These are phyloP conservation scores for Cymbopogon flexuosus DNA, from an alignment of 202 grass and related monocot genomes.

Conservation along the genomic window DNA sequence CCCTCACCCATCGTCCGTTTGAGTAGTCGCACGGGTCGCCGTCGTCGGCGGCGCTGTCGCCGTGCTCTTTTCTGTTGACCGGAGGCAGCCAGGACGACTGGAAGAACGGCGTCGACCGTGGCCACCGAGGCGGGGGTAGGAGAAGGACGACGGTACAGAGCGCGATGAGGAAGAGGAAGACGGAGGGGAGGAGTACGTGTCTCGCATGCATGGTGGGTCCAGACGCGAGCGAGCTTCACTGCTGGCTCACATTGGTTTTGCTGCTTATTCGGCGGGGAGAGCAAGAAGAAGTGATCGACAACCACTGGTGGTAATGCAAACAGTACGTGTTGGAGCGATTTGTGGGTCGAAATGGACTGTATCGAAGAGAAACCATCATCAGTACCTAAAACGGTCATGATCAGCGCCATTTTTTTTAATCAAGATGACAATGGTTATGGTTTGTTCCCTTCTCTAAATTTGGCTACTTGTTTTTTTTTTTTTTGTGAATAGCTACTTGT, in stretches of 20 bases:
- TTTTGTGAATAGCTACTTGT: too few relatives aligned
- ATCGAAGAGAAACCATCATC: not conserved
- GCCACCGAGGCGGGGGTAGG: not conserved
- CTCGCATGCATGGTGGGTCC: conserved; percentile 35
- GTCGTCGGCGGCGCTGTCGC: not conserved
- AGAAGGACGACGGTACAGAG: conserved; percentile 5
- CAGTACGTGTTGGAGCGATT: not conserved
- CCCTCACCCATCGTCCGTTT: conserved; percentile 53
- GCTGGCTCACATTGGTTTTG: not conserved
- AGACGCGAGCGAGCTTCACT: not conserved
- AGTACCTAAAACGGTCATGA: not conserved
- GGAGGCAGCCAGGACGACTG: not conserved
- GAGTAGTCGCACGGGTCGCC: conserved; percentile 42
- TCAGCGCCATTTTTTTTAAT: too few relatives aligned
- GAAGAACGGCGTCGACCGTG: conserved; percentile 6
- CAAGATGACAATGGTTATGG: too few relatives aligned
- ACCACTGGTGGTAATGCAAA: not conserved
- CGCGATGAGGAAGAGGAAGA: conserved; percentile 13
- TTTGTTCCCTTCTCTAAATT: too few relatives aligned
- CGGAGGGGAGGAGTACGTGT: conserved; percentile 16
- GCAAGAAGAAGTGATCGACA: not conserved
- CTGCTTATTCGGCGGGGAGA: not conserved
- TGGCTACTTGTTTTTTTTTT: too few relatives aligned
- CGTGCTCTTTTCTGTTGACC: not conserved
- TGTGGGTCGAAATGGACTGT: not conserved